Evolutionary conservation across 805 yeast species (phyloP).

Genomic region (Wickerhamiella musiphila): DNA sequence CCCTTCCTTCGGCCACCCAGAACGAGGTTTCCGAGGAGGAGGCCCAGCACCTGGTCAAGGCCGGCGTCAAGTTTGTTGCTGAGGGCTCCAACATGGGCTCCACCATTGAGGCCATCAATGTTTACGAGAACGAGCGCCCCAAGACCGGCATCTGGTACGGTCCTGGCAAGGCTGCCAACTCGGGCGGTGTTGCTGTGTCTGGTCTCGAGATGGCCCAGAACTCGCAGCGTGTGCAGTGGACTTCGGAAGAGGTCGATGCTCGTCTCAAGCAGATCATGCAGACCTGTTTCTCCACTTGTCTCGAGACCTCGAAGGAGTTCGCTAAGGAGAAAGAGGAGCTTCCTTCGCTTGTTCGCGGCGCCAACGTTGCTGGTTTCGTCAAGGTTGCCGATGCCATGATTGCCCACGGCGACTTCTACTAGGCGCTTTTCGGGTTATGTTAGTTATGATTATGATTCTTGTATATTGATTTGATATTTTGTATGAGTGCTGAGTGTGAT

Average conservation of each 20-base stretch:
- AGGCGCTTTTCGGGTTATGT: background rate
- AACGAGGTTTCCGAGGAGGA: conserved; percentile 95
- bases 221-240: conserved; percentile 86
- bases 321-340: conserved; percentile 52
- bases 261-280: conserved; percentile 87
- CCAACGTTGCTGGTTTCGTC: conserved; percentile 96
- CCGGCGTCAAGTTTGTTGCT: conserved; percentile 85
- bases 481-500: too few species aligned
- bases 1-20: conserved; percentile 96
- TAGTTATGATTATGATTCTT: conserved; percentile 1
- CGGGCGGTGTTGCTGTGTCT: conserved; percentile 98
- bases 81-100: conserved; percentile 99
- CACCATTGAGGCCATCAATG: conserved; percentile 89
- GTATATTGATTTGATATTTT: too few species aligned
- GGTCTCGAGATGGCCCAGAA: conserved; percentile 99
- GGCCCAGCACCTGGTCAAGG: conserved; percentile 83
- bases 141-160: conserved; percentile 76
- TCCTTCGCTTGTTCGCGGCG: conserved; percentile 96
- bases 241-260: conserved; percentile 78
- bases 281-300: conserved; percentile 82
- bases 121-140: conserved; percentile 46
- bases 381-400: conserved; percentile 98
- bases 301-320: conserved; percentile 69
- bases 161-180: conserved; percentile 98
- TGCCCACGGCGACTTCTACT: conserved; percentile 66